Evolutionary conservation across 768 basidiomycete genomes (phyloP), one percentile per base, ranked within the genome.

Genomic region (Tricholoma flavovirens): DNA sequence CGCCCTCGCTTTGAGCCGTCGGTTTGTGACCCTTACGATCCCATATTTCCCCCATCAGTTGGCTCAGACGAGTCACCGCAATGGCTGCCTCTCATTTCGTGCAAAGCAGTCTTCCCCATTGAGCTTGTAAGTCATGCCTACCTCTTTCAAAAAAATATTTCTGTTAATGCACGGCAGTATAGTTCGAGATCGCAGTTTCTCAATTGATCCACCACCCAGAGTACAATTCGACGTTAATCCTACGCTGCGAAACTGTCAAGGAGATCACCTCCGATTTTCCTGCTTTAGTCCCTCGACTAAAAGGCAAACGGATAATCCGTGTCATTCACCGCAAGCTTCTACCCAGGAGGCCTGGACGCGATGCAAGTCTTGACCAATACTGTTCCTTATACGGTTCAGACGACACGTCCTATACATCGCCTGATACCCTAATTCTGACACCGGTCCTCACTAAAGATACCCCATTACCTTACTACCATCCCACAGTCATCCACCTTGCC

Each of bases 171-270:
- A 19, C 56, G 33, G 24, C 14, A 35, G n/a, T 56, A n/a, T 40
- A 93, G 91, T 97, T 97, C 65, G 82, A 88, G 60, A 65, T 68
- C 1, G 90, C 88, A 0, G 68, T 88, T 30, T 80, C 79, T 22
- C 87, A 91, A 59, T 75, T 96, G 15, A 75, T 93, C 6, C 80
- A 88, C 35, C 93, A 96, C 65, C 95, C 95, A 5, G 95, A 98
- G 65, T 91, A 92, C 67, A 96, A 95, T 66, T 93, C 92, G 0
- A 88, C 90, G 0, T 79, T 96, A 24, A 96, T 98, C 55, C 74
- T 98, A 15, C 83, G 95, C 1, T 89, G 93, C 0, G 90, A 96
- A 36, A 80, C 79, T 3, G 49, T 89, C 17, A 66, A 67, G 5
- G 78, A 84, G 45, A 60, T 67, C 21, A 67, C 61, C 6, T 61